Conservation (phyloP, 176 grass and related monocot species). For the Elaeis guineensis region DNA sequence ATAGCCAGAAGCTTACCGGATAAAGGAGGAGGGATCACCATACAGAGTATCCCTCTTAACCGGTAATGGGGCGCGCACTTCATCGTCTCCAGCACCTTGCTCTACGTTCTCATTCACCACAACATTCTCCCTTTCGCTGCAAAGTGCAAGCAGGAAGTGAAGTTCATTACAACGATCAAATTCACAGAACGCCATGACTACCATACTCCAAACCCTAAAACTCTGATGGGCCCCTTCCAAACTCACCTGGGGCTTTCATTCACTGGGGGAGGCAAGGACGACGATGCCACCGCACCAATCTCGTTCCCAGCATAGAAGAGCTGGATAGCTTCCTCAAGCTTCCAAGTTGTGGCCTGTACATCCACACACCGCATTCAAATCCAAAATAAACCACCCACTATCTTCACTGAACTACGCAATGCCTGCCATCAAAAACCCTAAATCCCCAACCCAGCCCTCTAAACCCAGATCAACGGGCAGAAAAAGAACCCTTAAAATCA, state of each 20-base stretch:
- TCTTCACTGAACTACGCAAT: too few species aligned
- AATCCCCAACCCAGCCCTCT: too few species aligned
- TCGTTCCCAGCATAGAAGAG: constrained; percentile 83
- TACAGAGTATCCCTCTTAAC: constrained; percentile 86
- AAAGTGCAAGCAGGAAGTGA: not conserved
- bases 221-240: constrained; percentile 1
- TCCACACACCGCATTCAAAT: not conserved
- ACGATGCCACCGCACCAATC: constrained; percentile 22
- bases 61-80: constrained; percentile 70
- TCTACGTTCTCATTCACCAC: constrained; percentile 1
- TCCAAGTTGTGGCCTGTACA: constrained; percentile 72
- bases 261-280: constrained; percentile 17
- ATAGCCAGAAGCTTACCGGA: constrained; percentile 29
- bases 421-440: too few species aligned
- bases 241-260: constrained; percentile 16
- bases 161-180: not conserved
- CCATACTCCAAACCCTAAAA: constrained; percentile 17
- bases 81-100: constrained; percentile 42
- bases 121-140: constrained; percentile 3
- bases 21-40: constrained; percentile 36
- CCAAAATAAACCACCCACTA: too few species aligned
- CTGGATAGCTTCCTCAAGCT: constrained; percentile 83
- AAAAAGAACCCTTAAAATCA: too few species aligned
- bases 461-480: too few species aligned
- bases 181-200: not conserved